phyloP scores from a whole-genome alignment of 2,329 filamentous ascomycete species.

The Coniella vitis region DNA sequence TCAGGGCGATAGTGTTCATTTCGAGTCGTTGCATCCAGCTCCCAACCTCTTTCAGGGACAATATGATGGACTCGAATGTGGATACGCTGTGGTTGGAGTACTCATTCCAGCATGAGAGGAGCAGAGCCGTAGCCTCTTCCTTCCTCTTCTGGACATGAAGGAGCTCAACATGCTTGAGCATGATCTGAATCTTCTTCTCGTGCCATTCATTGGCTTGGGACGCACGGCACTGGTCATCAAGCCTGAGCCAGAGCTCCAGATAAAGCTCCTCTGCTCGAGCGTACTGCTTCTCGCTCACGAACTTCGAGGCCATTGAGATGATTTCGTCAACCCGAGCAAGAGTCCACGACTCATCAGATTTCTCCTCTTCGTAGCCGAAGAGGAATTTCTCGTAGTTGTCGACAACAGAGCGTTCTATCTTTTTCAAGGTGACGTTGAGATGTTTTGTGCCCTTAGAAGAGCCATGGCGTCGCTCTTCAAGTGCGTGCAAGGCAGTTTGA shows the following conservation, averaged over 20 bases:
- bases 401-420: neutral
- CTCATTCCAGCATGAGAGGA: constrained; percentile 2
- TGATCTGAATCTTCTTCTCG: constrained; percentile 3
- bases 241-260: constrained; percentile 2
- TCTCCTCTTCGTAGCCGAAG: neutral
- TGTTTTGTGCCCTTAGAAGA: neutral
- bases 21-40: neutral
- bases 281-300: neutral
- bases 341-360: neutral
- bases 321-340: neutral
- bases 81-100: neutral
- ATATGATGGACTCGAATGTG: neutral
- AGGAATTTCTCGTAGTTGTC: neutral
- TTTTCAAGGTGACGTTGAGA: neutral
- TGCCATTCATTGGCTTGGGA: constrained; percentile 4
- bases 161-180: neutral
- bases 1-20: neutral
- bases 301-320: neutral
- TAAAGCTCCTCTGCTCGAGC: neutral
- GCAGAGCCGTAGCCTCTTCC: neutral
- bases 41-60: neutral
- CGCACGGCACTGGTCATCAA: constrained; percentile 1
- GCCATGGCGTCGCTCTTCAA: neutral
- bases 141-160: constrained; percentile 3
- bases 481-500: neutral